Conservation (phyloP, 306 rosid species). For the Cicer chorassanicum region DNA sequence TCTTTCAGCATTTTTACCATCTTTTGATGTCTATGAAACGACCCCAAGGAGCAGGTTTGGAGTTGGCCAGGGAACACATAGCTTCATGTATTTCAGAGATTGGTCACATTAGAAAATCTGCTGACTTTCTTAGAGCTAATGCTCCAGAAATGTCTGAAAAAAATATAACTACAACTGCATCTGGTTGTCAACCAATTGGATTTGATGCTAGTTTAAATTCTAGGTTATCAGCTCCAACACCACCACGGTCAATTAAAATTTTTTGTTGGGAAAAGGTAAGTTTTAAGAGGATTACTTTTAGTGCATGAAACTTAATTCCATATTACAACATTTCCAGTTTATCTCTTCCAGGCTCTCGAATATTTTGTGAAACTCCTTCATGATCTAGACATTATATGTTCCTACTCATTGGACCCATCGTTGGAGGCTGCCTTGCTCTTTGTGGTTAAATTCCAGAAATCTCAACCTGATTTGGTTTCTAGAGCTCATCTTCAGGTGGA, state of each 20-base stretch:
- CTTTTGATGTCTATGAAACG: constrained; percentile 84
- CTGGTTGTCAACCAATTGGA: constrained; percentile 91
- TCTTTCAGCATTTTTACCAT: constrained; percentile 89
- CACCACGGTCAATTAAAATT: constrained; percentile 86
- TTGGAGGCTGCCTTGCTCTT: constrained; percentile 78
- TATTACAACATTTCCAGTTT: constrained; percentile 40
- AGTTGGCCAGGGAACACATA: constrained; percentile 94
- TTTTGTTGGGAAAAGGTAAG: constrained; percentile 78
- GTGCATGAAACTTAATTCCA: constrained; percentile 13
- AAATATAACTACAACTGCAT: constrained; percentile 67
- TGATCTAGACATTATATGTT: constrained; percentile 76
- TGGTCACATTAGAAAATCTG: constrained; percentile 60
- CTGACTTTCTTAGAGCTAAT: constrained; percentile 71
- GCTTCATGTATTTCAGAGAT: constrained; percentile 79
- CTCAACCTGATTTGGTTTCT: constrained; percentile 91
- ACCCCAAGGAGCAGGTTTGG: constrained; percentile 97
- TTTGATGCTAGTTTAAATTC: constrained; percentile 89
- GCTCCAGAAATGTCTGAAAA: constrained; percentile 52
- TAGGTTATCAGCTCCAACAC: constrained; percentile 94
- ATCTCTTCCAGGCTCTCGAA: constrained; percentile 74
- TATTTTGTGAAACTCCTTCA: constrained; percentile 85
- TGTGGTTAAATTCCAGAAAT: constrained; percentile 87
- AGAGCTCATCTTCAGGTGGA: constrained; percentile 96
- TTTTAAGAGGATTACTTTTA: constrained; percentile 37
- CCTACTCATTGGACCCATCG: constrained; percentile 71